Conservation (phyloP, 2,329 filamentous ascomycete species). For the Xylaria sp. region DNA sequence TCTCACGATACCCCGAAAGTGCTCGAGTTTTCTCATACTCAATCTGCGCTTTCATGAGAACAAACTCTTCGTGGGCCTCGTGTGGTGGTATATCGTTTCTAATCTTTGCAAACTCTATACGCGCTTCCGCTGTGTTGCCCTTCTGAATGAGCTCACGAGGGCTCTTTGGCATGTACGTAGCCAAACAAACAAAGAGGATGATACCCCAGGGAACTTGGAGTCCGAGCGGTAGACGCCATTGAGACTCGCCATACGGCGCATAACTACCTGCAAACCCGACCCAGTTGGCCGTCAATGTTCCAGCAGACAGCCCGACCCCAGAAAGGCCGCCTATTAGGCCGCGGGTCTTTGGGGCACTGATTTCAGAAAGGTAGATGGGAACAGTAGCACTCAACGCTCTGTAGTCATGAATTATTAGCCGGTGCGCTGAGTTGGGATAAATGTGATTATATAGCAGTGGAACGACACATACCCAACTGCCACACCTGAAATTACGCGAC, state of each 20-base stretch:
- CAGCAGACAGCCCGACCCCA: slow-evolving; percentile 65
- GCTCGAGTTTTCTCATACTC: slow-evolving; percentile 68
- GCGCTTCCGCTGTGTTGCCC: slow-evolving; percentile 61
- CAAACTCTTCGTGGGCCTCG: slow-evolving; percentile 62
- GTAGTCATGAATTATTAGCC: slow-evolving; percentile 1
- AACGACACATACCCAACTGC: slow-evolving; percentile 49
- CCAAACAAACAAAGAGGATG: slow-evolving; percentile 63
- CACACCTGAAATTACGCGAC: slow-evolving; percentile 59
- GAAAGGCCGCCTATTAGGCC: slow-evolving; percentile 66
- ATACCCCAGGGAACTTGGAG: slow-evolving; percentile 68
- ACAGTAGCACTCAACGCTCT: slow-evolving; percentile 61
- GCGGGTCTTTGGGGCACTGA: slow-evolving; percentile 59
- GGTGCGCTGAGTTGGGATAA: neutral
- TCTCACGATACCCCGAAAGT: slow-evolving; percentile 62
- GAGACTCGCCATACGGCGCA: slow-evolving; percentile 62
- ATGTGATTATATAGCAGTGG: neutral
- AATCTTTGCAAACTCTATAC: slow-evolving; percentile 60
- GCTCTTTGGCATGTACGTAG: slow-evolving; percentile 67
- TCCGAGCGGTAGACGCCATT: slow-evolving; percentile 66
- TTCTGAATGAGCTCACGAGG: slow-evolving; percentile 63
- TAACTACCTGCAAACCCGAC: slow-evolving; percentile 66
- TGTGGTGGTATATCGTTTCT: slow-evolving; percentile 57
- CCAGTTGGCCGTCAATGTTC: slow-evolving; percentile 68
- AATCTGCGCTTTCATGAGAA: slow-evolving; percentile 64
- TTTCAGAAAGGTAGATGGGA: slow-evolving; percentile 66